Conservation (phyloP, 305 asterid species). For the Withania somnifera region DNA sequence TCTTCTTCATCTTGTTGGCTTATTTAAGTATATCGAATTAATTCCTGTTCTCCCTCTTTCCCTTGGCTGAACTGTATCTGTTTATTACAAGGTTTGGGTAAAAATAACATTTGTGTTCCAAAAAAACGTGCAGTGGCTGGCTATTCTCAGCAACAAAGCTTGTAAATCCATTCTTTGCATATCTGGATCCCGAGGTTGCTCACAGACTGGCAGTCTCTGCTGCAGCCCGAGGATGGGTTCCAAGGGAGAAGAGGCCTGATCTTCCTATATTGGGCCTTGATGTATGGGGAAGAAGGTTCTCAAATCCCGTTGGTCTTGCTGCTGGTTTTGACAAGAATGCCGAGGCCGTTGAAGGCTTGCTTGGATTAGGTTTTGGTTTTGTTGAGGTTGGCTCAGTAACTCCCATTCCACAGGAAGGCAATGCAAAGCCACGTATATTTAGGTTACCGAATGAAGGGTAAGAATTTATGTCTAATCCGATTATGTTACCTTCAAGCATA, state of each 20-base stretch:
- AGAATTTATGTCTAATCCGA: conserved; percentile 10
- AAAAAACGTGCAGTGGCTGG: conserved; percentile 74
- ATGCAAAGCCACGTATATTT: conserved; percentile 96
- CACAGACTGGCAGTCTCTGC: conserved; percentile 89
- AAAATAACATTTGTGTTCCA: background rate
- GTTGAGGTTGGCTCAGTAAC: conserved; percentile 99
- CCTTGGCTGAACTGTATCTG: background rate
- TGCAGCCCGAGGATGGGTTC: conserved; percentile 99
- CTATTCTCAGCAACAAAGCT: conserved; percentile 83
- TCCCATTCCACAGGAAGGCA: conserved; percentile 94
- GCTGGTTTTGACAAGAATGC: conserved; percentile 97
- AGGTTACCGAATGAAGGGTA: conserved; percentile 78
- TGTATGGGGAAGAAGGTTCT: conserved; percentile 96
- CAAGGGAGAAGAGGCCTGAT: conserved; percentile 85
- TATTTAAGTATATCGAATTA: background rate
- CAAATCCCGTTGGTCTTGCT: conserved; percentile 91
- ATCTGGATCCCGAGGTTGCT: conserved; percentile 89
- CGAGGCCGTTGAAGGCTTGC: conserved; percentile 94
- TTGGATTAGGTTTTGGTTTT: conserved; percentile 92
- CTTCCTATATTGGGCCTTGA: conserved; percentile 55
- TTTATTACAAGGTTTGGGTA: background rate
- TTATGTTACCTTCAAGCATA: background rate
- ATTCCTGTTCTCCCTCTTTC: background rate
- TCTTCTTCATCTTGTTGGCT: background rate
- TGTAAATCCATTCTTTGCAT: conserved; percentile 87